Evolutionary conservation across 495 filamentous ascomycete genomes (phyloP), one percentile per base, ranked within the genome.

Genomic region (Aspergillus biplanus): DNA sequence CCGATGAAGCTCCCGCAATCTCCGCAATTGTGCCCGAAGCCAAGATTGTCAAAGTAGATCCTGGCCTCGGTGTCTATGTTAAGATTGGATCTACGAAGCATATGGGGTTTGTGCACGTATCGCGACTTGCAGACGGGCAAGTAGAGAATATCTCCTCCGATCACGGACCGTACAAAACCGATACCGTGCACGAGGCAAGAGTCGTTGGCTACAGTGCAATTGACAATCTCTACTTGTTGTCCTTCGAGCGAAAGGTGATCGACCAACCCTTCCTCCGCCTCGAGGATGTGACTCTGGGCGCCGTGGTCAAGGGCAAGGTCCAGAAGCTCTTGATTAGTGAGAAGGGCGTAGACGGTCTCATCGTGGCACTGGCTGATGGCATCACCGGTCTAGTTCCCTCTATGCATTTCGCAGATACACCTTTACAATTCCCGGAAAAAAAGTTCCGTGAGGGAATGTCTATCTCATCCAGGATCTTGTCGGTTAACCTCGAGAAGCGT

Each of bases 71-170:
- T 42, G 76, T 97, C 1, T 96, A 94, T 67, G 82, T 94, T 6
- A 87, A 96, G 71, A 77, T 96, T 44, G 91, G 92, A 12, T 80
- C 91, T 9, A 80, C 86, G 46, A 87, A 85, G 34, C 82, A 94
- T 48, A 78, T 87, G 46, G 94, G 92, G 39, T 98, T 95, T 74
- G 91, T 95, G 11, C 95, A 99, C 73, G 96, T 98, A 52, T 98
- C 95, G 0, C 85, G 88, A 60, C 82, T 99, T 59, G 87, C 92
- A 37, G 93, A 99, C 73, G 87, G 86, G 37, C 96, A 92, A 74
- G 83, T 96, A 57, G 95, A 97, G 69, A 84, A 80, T 6, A 81
- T 97, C 8, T 89, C 89, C 4, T 84, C 90, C 59, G 80, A 84
- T n/a, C 83, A 83, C 18, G 95, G 95, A 1, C 78, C 86, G 1